Evolutionary conservation across 768 basidiomycete species (phyloP), one percentile per base, ranked within the genome.

Genomic region (Suillus subaureus): DNA sequence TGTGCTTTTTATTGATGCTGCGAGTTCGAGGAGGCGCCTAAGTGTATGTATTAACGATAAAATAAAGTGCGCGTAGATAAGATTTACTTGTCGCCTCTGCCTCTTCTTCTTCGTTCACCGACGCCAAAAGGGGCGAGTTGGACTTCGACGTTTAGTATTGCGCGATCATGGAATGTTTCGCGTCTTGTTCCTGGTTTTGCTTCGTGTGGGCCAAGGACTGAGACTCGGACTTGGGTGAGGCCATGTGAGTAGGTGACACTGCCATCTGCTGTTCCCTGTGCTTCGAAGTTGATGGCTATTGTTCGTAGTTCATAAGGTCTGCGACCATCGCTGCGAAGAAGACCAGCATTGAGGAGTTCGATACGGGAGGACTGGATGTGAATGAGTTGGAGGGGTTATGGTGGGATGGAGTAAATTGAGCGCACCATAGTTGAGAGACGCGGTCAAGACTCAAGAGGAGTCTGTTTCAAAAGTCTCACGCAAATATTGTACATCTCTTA

Each of bases 121-220:
- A 92, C 87, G 70, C 95, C 94, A 79, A 97, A 99, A 1, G 93
- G 88, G 6, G 92, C 92, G 15, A 97, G 86, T 33, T 84, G 87
- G 42, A 97, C 89, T 72, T 97, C 95, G 26, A 99, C 96, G 67
- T 91, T 93, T 74, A 99, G 84, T 63, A 87, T 87, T 26, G 94
- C 97, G 43, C 92, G 88, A 78, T 99, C 94, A 71, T 96, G 93
- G 39, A 91, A 81, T 4, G 91, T 90, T 61, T 92, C 87, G 0
- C 90, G 90, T 58, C 94, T 85, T 26, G 21, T 60, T 3, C 58
- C 58, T 77, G 88, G 82, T 74, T 88, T 91, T 2, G 93, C 90
- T 78, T 99, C 97, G 69, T 94, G 81, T 1, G 97, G 97, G 0
- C 97, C 97, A 76, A 93, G 93, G 1, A 99, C 94, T 61, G 92